Base-by-base conservation (phyloP, 768 basidiomycete species). In the Lentinula boryana region DNA sequence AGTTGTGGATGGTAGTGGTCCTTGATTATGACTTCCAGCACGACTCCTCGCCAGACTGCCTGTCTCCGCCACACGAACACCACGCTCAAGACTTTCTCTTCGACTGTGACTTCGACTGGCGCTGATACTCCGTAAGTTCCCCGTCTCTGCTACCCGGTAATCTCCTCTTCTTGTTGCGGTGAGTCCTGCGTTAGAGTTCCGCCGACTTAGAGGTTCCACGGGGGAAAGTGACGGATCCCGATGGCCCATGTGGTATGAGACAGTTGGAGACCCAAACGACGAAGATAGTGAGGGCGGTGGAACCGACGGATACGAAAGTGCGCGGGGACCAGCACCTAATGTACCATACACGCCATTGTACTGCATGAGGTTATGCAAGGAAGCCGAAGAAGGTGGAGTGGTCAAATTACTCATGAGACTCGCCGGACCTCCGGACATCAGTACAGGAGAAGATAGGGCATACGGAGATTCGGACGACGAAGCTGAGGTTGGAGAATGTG, bases 211-310 rank as follows among this genome's bases (percentile, higher is more conserved):
- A 32, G 84, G 73, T 63, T 83, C 84, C n/a, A 72, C 74, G 5
- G 84, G 82, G 9, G 80, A 83, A 49, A 72, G 63, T 9, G 80
- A 78, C 18, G 69, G 72, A n/a, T 84, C 84, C n/a, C 80, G 74
- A 58, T 73, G 74, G 15, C 78, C 74, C 50, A 77, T 76, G 60
- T 76, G 72, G 63, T 76, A 79, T 12, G 81, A 75, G 16, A 83
- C 78, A 27, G 77, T 78, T 7, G 88, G 86, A 5, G 87, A 88
- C 13, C 91, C 91, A 64, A 90, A 87, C 9, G 88, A 89, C 6
- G 87, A 89, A 5, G 88, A 89, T 31, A 91, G 72, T 1, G 88
- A 89, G 3, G 91, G 91, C 10, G 91, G 91, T 2, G 92, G 91
- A 0, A 93, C 92, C 5, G 85, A 86, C 0, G 91, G 91, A 66